Evolutionary conservation across 345 rosid genomes (phyloP), one percentile per base, ranked within the genome.

Genomic region (Kandelia obovata): DNA sequence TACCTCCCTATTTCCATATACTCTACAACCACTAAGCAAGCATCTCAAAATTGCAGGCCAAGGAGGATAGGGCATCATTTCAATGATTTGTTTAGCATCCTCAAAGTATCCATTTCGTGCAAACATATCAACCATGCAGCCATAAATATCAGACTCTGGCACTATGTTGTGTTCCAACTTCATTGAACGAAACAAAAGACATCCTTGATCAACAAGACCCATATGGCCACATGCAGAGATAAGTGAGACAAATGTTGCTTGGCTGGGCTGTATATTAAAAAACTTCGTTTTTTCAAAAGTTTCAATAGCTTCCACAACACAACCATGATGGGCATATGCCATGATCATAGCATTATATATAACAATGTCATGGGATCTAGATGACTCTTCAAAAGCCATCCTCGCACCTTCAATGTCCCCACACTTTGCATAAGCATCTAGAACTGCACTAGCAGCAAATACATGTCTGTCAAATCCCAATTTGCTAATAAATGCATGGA

Each of bases 341-440:
- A 69, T 79, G 52, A 82, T 82, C 80, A 82, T 66, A 20, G 78
- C 61, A 70, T 79, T 82, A 59, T 60, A 67, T n/a, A 79, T 43
- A 51, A 82, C 58, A 66, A 74, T 76, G 46, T 82, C 86, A 56
- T 35, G 63, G 28, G 35, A 58, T 28, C 67, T 52, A 59, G 16
- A 67, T 46, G 77, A 77, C 34, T 69, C 76, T 51, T 75, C 62
- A 30, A 82, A 82, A 61, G 73, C 78, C 61, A 70, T 62, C 49
- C 68, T 60, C 56, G 86, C 81, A 61, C 71, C 62, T 46, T 60
- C 27, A 30, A 82, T 75, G 65, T 79, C 79, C 30, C 86, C 81
- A 6, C 81, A 77, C 68, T 82, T 79, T 63, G 83, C 75, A 74
- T 82, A 79, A 53, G 86, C 86, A 75, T 82, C 83, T 56, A 82